These are phyloP conservation scores for Tricholoma sp. DNA, from an alignment of 768 basidiomycete genomes.

Conservation along the genomic window DNA sequence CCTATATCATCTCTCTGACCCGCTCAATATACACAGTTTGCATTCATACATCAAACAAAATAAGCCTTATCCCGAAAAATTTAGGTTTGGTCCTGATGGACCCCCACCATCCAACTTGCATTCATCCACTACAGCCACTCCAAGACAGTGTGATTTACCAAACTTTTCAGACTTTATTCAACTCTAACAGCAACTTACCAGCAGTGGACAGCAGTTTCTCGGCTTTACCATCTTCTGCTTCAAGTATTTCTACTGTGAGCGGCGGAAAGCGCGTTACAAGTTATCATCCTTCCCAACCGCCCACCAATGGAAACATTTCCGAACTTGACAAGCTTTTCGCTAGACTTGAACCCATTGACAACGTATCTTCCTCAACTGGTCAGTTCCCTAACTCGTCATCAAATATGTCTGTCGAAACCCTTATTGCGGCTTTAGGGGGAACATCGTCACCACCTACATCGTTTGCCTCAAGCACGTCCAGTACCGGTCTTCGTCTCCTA, in stretches of 20 bases:
- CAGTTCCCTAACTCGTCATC: conserved; percentile 28
- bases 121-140: conserved; percentile 23
- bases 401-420: conserved; percentile 40
- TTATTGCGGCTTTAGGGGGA: conserved; percentile 37
- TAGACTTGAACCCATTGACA: conserved; percentile 27
- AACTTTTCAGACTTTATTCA: not conserved
- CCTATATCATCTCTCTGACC: not conserved
- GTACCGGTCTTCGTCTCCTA: conserved; percentile 55
- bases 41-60: conserved; percentile 62
- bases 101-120: conserved; percentile 54
- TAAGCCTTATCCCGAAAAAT: conserved; percentile 66
- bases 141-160: conserved; percentile 12
- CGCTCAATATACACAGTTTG: conserved; percentile 34
- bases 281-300: conserved; percentile 10
- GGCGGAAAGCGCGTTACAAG: conserved; percentile 6
- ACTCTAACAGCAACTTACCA: not conserved
- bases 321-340: conserved; percentile 46
- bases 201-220: conserved; percentile 3
- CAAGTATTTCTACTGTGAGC: conserved; percentile 3
- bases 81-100: conserved; percentile 59
- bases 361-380: conserved; percentile 13
- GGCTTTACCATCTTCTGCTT: not conserved
- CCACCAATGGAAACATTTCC: conserved; percentile 26
- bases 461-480: conserved; percentile 13
- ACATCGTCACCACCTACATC: conserved; percentile 6